Conservation (phyloP, 495 filamentous ascomycete species). For the Sporormia fimetaria region DNA sequence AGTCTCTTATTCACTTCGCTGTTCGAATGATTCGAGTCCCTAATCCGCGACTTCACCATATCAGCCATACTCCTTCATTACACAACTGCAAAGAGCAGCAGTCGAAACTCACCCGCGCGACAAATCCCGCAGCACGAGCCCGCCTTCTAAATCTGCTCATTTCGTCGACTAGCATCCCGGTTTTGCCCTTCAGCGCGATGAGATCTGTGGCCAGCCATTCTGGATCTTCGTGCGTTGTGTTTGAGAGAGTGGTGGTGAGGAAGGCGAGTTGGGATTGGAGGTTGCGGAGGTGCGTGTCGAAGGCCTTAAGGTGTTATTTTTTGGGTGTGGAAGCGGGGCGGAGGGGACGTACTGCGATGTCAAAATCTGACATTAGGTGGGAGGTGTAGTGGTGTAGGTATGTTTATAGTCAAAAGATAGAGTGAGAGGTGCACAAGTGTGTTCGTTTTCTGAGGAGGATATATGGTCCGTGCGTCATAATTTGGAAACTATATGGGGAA, state of each 20-base stretch:
- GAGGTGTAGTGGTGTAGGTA: not conserved
- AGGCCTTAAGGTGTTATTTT: not conserved
- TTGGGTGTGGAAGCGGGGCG: not conserved
- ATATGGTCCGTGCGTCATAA: not conserved
- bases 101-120: too few species aligned
- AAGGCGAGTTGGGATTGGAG: slow-evolving; percentile 5
- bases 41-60: too few species aligned
- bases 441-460: too few species aligned
- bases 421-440: too few species aligned
- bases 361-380: not conserved
- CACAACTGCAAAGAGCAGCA: too few species aligned
- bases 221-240: not conserved
- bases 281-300: slow-evolving; percentile 5
- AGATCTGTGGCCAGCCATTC: not conserved
- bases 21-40: too few species aligned
- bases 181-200: not conserved
- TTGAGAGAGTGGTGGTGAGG: not conserved
- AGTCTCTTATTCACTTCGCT: too few species aligned
- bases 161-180: not conserved
- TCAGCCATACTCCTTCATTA: too few species aligned
- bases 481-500: not conserved
- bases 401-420: not conserved
- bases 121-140: not conserved
- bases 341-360: not conserved
- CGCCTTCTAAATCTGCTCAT: not conserved